phyloP scores from a whole-genome alignment of 139 green algal genomes.

The Desmodesmus armatus region DNA sequence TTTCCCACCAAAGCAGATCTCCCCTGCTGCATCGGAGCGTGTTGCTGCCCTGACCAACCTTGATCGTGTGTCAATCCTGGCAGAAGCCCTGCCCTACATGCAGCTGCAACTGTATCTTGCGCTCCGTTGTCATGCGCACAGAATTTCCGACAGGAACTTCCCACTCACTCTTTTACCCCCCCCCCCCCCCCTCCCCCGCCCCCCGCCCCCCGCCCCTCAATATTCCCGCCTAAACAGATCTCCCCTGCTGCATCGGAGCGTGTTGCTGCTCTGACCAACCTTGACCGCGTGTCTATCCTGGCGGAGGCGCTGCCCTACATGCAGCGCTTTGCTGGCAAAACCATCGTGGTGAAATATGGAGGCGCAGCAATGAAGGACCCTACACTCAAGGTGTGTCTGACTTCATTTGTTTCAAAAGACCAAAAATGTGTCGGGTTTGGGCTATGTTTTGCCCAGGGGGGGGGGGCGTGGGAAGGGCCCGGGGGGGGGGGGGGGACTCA shows the following conservation, averaged over 20 bases:
- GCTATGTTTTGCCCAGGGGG: too few species aligned
- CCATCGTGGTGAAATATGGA: conserved; percentile 99
- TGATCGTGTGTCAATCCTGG: conserved; percentile 89
- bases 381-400: conserved; percentile 84
- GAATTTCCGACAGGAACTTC: too few species aligned
- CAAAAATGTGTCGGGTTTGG: too few species aligned
- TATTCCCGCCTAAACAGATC: background rate
- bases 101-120: too few species aligned
- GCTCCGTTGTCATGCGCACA: too few species aligned
- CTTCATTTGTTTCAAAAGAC: too few species aligned
- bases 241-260: too few species aligned
- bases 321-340: conserved; percentile 93
- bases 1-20: too few species aligned
- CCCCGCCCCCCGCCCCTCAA: background rate
- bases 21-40: too few species aligned
- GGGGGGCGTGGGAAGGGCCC: too few species aligned
- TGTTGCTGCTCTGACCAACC: conserved; percentile 52
- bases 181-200: too few species aligned
- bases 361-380: conserved; percentile 99
- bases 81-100: conserved; percentile 98
- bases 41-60: conserved; percentile 60
- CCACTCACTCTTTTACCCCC: background rate
- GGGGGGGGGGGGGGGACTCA: too few species aligned
- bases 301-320: conserved; percentile 98
- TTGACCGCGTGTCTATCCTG: conserved; percentile 90